Conservation (phyloP, 2,329 filamentous ascomycete species). For the Beauveria bassiana region DNA sequence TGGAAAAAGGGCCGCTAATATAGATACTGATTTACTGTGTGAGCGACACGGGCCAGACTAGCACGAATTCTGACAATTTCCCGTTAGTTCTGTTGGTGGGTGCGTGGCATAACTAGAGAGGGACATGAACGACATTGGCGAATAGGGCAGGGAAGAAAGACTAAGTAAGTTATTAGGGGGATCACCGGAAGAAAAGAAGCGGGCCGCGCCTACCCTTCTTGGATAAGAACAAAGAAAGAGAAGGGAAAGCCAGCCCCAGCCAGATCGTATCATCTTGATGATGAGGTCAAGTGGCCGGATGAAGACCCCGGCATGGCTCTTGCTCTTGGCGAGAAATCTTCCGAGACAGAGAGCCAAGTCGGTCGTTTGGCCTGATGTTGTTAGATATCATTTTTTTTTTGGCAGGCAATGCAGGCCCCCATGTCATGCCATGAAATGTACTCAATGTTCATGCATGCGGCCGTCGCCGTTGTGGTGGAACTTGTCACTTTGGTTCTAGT, state of each 20-base stretch:
- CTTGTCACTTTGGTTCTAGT: neutral
- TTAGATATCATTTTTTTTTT: too few relatives aligned
- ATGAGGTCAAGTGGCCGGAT: too few relatives aligned
- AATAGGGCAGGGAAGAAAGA: neutral
- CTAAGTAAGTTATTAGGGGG: too few relatives aligned
- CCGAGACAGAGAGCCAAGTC: too few relatives aligned
- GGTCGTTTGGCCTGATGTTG: neutral
- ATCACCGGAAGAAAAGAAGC: neutral
- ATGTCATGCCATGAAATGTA: neutral
- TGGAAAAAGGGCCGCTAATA: too few relatives aligned
- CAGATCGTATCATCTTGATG: too few relatives aligned
- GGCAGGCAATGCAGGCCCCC: neutral
- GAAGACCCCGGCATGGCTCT: too few relatives aligned
- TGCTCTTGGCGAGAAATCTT: too few relatives aligned
- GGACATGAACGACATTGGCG: neutral
- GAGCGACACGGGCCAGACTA: neutral
- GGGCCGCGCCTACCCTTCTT: neutral
- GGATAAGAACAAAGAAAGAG: too few relatives aligned
- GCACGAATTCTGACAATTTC: conserved; percentile 6
- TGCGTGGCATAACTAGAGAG: neutral
- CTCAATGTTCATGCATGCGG: neutral
- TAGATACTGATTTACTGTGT: too few relatives aligned
- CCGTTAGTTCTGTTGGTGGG: neutral
- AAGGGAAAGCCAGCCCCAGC: too few relatives aligned
- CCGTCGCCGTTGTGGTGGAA: neutral